These are phyloP conservation scores for Neopestalotiopsis rosae DNA, from an alignment of 2,329 filamentous ascomycete species.

Conservation along the genomic window DNA sequence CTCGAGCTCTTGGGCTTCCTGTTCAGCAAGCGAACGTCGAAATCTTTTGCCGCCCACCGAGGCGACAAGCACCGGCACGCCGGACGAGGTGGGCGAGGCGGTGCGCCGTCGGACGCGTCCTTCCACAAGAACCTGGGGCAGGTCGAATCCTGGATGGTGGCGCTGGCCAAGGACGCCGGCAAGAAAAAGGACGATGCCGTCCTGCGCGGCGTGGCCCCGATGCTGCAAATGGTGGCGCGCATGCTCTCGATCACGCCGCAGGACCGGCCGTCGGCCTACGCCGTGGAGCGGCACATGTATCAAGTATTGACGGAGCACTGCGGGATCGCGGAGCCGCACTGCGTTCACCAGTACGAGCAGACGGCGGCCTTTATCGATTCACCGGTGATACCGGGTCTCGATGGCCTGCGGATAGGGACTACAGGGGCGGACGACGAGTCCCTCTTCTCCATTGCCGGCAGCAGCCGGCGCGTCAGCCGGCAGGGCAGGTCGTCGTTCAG, in stretches of 20 bases:
- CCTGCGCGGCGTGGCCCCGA: conserved; percentile 56
- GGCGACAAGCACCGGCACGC: conserved; percentile 66
- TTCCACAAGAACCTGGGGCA: conserved; percentile 75
- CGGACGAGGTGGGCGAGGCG: conserved; percentile 61
- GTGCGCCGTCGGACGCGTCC: conserved; percentile 69
- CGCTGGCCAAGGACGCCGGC: conserved; percentile 63
- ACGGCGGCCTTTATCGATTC: conserved; percentile 8
- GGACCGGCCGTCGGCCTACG: conserved; percentile 57
- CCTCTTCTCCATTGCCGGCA: background rate
- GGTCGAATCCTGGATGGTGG: conserved; percentile 71
- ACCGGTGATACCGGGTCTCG: conserved; percentile 33
- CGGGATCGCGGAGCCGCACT: conserved; percentile 56
- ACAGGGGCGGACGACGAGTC: background rate
- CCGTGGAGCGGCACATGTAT: conserved; percentile 59
- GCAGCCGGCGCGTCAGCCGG: background rate
- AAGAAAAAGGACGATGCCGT: conserved; percentile 55
- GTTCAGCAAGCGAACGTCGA: conserved; percentile 66
- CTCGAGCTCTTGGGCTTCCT: conserved; percentile 74
- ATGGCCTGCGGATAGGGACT: conserved; percentile 36
- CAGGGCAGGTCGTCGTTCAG: background rate
- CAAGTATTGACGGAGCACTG: conserved; percentile 56
- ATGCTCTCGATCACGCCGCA: conserved; percentile 60
- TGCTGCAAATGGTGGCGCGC: conserved; percentile 57
- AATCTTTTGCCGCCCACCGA: conserved; percentile 70
- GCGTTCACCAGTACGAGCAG: conserved; percentile 53